Percentiles rank a stretch among this genome's conserved stretches.
These are phyloP conservation scores for Nothophaeocryptopus gaeumannii DNA, from an alignment of 2,329 filamentous ascomycete genomes.

Conservation along the genomic window DNA sequence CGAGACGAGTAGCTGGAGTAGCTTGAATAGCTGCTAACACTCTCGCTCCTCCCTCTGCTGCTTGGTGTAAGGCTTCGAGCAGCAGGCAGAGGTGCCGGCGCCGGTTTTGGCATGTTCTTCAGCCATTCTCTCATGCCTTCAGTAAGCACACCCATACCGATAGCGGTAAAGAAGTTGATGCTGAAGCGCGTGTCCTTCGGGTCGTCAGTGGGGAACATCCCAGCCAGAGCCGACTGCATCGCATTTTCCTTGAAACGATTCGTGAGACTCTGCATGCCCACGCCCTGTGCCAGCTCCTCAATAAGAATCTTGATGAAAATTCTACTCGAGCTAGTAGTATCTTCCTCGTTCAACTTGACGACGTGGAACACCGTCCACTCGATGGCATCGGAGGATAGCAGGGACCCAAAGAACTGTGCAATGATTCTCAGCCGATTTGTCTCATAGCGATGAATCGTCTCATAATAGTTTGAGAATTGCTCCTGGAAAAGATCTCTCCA, in stretches of 20 bases:
- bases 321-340: constrained; percentile 92
- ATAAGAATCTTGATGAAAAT: constrained; percentile 99
- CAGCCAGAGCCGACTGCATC: constrained; percentile 73
- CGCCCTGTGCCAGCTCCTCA: constrained; percentile 82
- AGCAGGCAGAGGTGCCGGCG: constrained; percentile 64
- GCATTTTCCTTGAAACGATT: constrained; percentile 74
- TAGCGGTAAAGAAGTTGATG: constrained; percentile 99
- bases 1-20: constrained; percentile 65
- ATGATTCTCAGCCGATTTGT: constrained; percentile 94
- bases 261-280: constrained; percentile 78
- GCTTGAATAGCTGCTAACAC: constrained; percentile 74
- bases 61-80: constrained; percentile 50
- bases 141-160: constrained; percentile 90
- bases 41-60: constrained; percentile 57
- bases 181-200: constrained; percentile 90
- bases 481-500: constrained; percentile 94
- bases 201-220: constrained; percentile 86
- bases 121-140: constrained; percentile 92
- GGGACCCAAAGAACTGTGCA: constrained; percentile 88
- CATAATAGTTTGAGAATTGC: constrained; percentile 88
- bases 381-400: constrained; percentile 82
- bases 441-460: constrained; percentile 95
- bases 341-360: constrained; percentile 90
- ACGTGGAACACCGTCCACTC: constrained; percentile 86
- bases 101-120: constrained; percentile 83